Evolutionary conservation across 2,329 filamentous ascomycete genomes (phyloP).

Genomic region (Botrytis pseudocinerea): DNA sequence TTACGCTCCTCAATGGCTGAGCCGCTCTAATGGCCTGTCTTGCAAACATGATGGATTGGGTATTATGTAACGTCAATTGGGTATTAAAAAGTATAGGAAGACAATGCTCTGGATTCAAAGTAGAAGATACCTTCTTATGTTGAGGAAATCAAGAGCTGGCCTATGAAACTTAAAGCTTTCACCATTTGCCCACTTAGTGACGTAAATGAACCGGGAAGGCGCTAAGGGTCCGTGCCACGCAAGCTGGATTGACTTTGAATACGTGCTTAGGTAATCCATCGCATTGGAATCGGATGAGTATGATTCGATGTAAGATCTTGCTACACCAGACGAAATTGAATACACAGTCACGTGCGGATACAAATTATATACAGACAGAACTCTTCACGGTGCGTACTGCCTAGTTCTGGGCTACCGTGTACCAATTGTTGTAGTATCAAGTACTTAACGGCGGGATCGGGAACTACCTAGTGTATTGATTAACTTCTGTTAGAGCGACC

Average conservation of each 20-base stretch:
- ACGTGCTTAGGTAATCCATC: background rate
- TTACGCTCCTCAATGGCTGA: slow-evolving; percentile 66
- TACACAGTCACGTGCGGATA: too few species aligned
- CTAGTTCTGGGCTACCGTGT: background rate
- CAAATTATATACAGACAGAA: background rate
- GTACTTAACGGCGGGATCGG: background rate
- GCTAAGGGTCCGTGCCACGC: background rate
- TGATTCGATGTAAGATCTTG: background rate
- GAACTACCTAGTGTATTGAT: background rate
- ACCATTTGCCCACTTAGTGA: slow-evolving; percentile 12
- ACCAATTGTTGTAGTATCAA: background rate
- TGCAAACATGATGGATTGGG: slow-evolving; percentile 58
- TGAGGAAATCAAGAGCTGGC: slow-evolving; percentile 9
- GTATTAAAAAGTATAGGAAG: background rate
- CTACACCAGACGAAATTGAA: background rate
- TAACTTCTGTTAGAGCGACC: background rate
- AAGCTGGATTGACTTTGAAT: background rate
- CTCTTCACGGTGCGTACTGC: background rate
- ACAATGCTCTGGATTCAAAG: background rate
- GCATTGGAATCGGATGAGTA: background rate
- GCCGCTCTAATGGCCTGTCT: slow-evolving; percentile 63
- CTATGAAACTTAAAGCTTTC: slow-evolving; percentile 2
- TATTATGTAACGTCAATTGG: slow-evolving; percentile 2
- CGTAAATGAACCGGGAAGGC: background rate
- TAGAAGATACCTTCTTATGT: background rate